These are phyloP conservation scores for Thielaviopsis populi DNA, from an alignment of 2,329 filamentous ascomycete species.

Conservation along the genomic window DNA sequence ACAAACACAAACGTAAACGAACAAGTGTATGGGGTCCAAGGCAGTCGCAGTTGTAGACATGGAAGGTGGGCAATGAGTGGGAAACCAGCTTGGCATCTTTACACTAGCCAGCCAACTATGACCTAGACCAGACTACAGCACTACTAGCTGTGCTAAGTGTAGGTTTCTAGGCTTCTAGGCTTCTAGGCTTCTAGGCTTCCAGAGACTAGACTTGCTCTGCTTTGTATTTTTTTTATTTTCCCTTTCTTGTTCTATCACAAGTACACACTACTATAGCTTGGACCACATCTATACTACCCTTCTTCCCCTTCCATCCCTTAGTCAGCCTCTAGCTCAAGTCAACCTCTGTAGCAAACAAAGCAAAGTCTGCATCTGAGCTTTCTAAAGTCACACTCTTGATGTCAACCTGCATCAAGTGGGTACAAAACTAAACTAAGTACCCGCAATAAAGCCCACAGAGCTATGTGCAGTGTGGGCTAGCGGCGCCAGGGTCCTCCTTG, in stretches of 20 bases:
- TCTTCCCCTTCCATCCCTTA: not conserved
- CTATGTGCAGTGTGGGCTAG: not conserved
- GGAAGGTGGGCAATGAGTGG: not conserved
- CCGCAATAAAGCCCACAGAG: no score
- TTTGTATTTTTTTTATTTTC: no score
- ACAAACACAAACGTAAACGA: not conserved
- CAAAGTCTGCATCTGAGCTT: not conserved
- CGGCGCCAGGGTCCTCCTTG: conserved; percentile 3
- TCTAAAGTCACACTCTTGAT: not conserved
- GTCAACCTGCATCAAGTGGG: not conserved
- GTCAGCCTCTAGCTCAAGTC: not conserved
- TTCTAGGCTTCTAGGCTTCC: no score
- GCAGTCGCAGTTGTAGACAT: not conserved
- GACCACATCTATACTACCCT: not conserved
- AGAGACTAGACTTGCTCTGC: no score
- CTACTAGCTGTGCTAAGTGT: no score
- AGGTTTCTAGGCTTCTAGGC: no score
- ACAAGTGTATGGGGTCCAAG: not conserved
- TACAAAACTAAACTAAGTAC: not conserved
- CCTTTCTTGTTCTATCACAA: not conserved
- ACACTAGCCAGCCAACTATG: no score
- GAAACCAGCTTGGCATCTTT: not conserved
- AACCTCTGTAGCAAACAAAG: not conserved
- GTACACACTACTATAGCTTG: no score
- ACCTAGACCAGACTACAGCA: no score